Percentiles rank a stretch among this genome's conserved stretches.
Evolutionary conservation across 352 stramenopile species (phyloP).

Genomic region (Globisporangium mamillatum): DNA sequence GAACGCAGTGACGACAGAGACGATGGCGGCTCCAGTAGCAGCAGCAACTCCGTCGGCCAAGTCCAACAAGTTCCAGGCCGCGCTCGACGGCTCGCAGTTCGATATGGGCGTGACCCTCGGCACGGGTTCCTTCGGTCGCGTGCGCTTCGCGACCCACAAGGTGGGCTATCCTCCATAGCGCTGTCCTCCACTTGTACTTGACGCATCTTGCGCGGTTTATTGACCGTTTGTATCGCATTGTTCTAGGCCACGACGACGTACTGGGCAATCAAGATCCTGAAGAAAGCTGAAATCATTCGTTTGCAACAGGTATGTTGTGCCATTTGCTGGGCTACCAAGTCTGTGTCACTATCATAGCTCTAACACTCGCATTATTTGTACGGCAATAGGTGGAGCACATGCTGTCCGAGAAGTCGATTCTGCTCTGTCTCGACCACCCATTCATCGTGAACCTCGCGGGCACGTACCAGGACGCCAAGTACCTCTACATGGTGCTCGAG

Average conservation of each 20-base stretch:
- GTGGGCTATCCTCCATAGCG: slow-evolving; percentile 21
- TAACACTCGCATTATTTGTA: background rate
- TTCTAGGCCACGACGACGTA: slow-evolving; percentile 82
- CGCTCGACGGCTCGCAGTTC: slow-evolving; percentile 88
- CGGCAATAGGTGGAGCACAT: slow-evolving; percentile 92
- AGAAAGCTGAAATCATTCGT: slow-evolving; percentile 96
- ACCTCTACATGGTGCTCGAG: slow-evolving; percentile 98
- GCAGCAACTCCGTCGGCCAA: slow-evolving; percentile 19
- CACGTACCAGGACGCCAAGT: slow-evolving; percentile 94
- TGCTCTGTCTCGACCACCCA: slow-evolving; percentile 91
- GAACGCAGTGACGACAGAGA: background rate
- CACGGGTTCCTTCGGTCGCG: slow-evolving; percentile 95
- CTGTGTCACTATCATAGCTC: background rate
- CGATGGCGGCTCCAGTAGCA: slow-evolving; percentile 14
- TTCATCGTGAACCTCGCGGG: slow-evolving; percentile 96
- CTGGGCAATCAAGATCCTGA: slow-evolving; percentile 98
- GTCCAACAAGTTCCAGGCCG: slow-evolving; percentile 56
- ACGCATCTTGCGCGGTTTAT: background rate
- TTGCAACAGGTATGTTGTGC: slow-evolving; percentile 82
- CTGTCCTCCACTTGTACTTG: background rate
- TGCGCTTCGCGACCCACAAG: slow-evolving; percentile 96
- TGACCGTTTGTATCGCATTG: background rate
- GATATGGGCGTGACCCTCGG: slow-evolving; percentile 95
- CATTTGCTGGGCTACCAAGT: background rate
- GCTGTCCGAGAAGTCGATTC: slow-evolving; percentile 95